A percentile compares a stretch with the other conserved stretches of the same genome.
phyloP scores from a whole-genome alignment of 129 eudicot genomes.

The Chrysanthemum seticuspe region DNA sequence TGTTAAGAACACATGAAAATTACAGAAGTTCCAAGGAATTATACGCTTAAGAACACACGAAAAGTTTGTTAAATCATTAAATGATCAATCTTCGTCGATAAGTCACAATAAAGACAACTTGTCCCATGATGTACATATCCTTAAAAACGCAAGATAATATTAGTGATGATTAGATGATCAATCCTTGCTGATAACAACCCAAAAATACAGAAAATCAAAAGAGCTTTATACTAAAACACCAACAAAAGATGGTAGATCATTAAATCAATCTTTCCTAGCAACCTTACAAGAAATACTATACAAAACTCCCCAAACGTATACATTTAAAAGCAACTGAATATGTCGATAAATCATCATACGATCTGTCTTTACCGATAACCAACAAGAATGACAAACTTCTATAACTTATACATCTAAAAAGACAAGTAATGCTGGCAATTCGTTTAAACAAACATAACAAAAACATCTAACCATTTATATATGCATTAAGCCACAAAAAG shows the following conservation, averaged over 20 bases:
- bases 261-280: too few species aligned
- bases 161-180: too few species aligned
- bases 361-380: not conserved
- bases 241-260: too few species aligned
- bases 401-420: not conserved
- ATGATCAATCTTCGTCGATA: constrained; percentile 12
- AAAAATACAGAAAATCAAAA: not conserved
- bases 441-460: too few species aligned
- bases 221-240: too few species aligned
- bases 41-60: not conserved
- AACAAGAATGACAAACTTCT: not conserved
- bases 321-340: not conserved
- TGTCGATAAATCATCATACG: not conserved
- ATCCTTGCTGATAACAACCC: not conserved
- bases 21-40: not conserved
- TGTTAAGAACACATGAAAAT: not conserved
- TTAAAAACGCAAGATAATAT: not conserved
- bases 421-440: not conserved
- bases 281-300: too few species aligned
- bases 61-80: constrained; percentile 10
- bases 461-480: too few species aligned
- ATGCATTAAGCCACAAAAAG: not conserved
- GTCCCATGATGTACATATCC: not conserved
- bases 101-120: not conserved
- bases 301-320: not conserved